Evolutionary conservation across 208 protist genomes (phyloP), one percentile per base, ranked within the genome.

Genomic region (Leptomonas pyrrhocoris): DNA sequence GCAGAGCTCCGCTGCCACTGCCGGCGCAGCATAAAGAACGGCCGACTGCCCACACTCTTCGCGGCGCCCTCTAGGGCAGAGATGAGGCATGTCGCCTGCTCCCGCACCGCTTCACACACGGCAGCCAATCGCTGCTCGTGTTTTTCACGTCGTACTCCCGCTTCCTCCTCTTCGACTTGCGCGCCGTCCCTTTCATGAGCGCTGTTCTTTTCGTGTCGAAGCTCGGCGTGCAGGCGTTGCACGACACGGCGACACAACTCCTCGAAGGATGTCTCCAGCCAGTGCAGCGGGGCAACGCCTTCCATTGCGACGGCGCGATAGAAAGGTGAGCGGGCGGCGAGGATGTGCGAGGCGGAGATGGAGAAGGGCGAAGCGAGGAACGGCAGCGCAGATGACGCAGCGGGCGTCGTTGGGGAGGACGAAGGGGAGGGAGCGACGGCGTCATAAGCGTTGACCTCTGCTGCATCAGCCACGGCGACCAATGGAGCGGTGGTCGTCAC

Each of bases 181-280:
- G 9, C 2, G 6, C 19, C 51, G 51, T 7, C 28, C 34, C 51
- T 38, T 21, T 57, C 28, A 27, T n/a, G 6, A 31, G 49, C 21
- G 6, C 15, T 13, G 21, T 21, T 28, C 15, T 13, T 30, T 54
- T 2, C 7, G 12, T 13, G 45, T 19, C 13, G 27, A 11, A 61
- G 48, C 0, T 36, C n/a, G n/a, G 46, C 46, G 19, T 46, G 66
- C 46, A 77, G 6, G 11, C 70, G 56, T 5, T 18, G 13, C 18
- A 51, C 49, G 23, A 63, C 25, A 36, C 72, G 72, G 7, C 51
- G 42, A 25, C 72, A 77, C 25, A 77, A 43, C 59, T 61, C 49
- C 9, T 31, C 28, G 43, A 77, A 77, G n/a, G 72, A 66, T 2
- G 45, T 54, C 51, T 72, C 57, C 38, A 77, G 58, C 72, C 64